Conservation (phyloP, 176 grass and related monocot species). For the Hordeum marinum region DNA sequence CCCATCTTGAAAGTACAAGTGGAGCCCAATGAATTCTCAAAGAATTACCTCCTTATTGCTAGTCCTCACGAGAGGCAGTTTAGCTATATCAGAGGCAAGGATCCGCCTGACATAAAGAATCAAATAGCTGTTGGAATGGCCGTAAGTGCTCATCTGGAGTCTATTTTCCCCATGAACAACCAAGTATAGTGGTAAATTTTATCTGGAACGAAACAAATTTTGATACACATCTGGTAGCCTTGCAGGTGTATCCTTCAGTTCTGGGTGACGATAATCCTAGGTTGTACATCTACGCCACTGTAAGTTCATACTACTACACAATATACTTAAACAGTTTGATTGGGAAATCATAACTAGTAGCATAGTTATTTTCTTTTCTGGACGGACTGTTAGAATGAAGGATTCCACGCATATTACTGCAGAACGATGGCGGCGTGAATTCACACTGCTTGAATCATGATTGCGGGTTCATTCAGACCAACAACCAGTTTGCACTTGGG, state of each 20-base stretch:
- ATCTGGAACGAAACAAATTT: no score
- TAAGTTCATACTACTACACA: neutral
- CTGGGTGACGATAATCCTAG: neutral
- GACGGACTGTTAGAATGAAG: no score
- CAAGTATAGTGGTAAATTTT: no score
- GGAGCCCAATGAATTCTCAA: neutral
- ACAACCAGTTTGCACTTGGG: neutral
- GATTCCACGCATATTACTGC: no score
- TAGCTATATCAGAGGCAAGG: neutral
- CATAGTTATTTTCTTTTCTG: no score
- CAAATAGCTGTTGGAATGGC: constrained; percentile 1
- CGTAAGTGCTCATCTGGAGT: neutral
- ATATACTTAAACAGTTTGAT: no score
- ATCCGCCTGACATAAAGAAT: neutral
- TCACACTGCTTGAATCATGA: neutral
- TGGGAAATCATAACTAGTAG: no score
- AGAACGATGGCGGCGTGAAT: no score
- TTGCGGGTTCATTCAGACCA: neutral
- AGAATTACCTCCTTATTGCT: constrained; percentile 4
- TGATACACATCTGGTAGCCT: neutral
- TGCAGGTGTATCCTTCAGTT: neutral
- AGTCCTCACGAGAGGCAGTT: neutral
- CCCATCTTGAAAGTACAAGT: neutral
- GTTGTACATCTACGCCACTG: neutral
- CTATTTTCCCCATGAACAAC: no score